A percentile compares a stretch with the other conserved stretches of the same genome.
These are phyloP conservation scores for Alternaria sp. DNA, from an alignment of 2,329 filamentous ascomycete species.

Conservation along the genomic window DNA sequence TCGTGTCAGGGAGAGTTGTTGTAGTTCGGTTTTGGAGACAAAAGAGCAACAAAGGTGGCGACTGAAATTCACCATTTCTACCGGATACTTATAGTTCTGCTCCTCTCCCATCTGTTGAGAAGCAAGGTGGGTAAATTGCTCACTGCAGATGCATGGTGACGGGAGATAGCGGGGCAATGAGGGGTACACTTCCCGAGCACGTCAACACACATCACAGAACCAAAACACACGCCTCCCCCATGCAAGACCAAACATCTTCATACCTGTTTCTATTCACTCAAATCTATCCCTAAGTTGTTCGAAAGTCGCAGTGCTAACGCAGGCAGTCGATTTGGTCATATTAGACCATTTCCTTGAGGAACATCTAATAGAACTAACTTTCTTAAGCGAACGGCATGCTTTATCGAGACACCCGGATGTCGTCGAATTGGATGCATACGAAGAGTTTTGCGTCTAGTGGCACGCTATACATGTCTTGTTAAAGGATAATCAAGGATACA, in stretches of 20 bases:
- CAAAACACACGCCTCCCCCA: background rate
- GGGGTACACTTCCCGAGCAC: constrained; percentile 13
- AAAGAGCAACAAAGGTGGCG: background rate
- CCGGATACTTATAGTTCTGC: constrained; percentile 3
- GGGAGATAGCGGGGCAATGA: constrained; percentile 23
- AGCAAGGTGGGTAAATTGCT: constrained; percentile 4
- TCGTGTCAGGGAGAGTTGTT: background rate
- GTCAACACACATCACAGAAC: constrained; percentile 8
- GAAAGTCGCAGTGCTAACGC: background rate
- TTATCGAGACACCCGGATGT: background rate
- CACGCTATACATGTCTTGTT: background rate
- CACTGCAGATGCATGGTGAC: constrained; percentile 17
- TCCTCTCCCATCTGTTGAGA: background rate
- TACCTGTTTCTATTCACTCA: background rate
- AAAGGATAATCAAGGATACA: background rate
- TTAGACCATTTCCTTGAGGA: background rate
- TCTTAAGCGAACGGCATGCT: background rate
- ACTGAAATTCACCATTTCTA: background rate
- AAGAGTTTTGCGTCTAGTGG: background rate
- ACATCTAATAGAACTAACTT: background rate
- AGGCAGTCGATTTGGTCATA: background rate
- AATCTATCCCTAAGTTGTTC: background rate
- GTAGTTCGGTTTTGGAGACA: background rate
- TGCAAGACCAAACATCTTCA: background rate
- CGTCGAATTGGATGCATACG: background rate